Base-by-base conservation (phyloP, 768 basidiomycete species). In the Pulveroboletus sp. region DNA sequence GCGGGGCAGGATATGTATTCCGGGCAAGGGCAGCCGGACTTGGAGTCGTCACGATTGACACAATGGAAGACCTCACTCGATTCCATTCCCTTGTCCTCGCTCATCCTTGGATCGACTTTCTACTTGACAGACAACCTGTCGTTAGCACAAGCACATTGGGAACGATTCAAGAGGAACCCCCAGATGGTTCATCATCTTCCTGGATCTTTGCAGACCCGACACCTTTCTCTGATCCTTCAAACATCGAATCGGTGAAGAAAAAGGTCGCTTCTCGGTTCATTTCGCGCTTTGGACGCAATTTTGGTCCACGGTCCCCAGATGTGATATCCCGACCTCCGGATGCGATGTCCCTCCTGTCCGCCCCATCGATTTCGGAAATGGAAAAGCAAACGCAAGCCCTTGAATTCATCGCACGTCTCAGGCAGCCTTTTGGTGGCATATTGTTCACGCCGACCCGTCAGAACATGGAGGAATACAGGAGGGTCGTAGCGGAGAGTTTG, bases 101-200 rank as follows among this genome's bases (percentile, higher is more conserved):
- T 17, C 45, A 50, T 24, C 48, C 55, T 0, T 54, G 53, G 55
- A 55, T 54, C 10, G 37, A 48, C 26, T 36, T 46, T 6, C 37
- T 56, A 3, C 47, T 48, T 9, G 31, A 48, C 19, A 3, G 47
- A 26, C 39, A 32, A 0, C 47, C 47, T 6, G 22, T 48, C 3
- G 23, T 30, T n/a, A n/a, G n/a, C n/a, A n/a, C n/a, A 23, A 22
- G 22, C 11, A 3, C 42, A 12, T 1, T 17, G 20, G 26, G 42
- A 12, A 29, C 12, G 27, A 29, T 12, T 29, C 27, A 6, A 6
- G 27, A 29, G 6, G 27, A 29, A 12, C 6, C 6, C 6, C 6
- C 27, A 29, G 12, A 29, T 12, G 27, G 27, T 6, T 6, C 6
- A 29, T 12, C 27, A 29, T 29, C 27, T 12, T 29, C 6, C 27